phyloP scores from a whole-genome alignment of 73 alveolate species.

The Paramecium octaurelia region DNA sequence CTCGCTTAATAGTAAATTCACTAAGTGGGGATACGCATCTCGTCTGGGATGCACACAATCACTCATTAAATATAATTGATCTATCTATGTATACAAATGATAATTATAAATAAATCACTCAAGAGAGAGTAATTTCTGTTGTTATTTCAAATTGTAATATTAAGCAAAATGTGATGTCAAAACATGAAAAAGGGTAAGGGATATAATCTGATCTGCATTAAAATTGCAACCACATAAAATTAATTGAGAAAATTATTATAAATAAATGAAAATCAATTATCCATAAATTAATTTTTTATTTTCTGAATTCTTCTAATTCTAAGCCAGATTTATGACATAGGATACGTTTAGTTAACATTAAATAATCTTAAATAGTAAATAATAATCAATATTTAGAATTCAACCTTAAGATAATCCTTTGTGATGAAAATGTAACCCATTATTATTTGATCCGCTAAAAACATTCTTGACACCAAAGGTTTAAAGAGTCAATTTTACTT shows the following conservation, averaged over 20 bases:
- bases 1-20: background rate
- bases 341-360: background rate
- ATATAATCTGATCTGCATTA: background rate
- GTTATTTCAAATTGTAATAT: no score
- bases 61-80: background rate
- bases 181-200: no score
- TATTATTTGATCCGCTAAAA: background rate
- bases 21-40: background rate
- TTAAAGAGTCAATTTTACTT: conserved; percentile 11
- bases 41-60: background rate
- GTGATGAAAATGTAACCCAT: conserved; percentile 1
- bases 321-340: background rate
- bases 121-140: background rate
- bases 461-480: conserved; percentile 7
- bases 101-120: background rate
- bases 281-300: background rate
- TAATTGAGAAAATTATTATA: no score
- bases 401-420: background rate
- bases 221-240: background rate
- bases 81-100: background rate
- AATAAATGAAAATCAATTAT: background rate
- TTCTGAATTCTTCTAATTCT: background rate
- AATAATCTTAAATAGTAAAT: background rate
- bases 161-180: background rate
- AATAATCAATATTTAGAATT: background rate